Evolutionary conservation across 73 alveolate species (phyloP), one percentile per base, ranked within the genome.

Genomic region (Paramecium sexaurelia): DNA sequence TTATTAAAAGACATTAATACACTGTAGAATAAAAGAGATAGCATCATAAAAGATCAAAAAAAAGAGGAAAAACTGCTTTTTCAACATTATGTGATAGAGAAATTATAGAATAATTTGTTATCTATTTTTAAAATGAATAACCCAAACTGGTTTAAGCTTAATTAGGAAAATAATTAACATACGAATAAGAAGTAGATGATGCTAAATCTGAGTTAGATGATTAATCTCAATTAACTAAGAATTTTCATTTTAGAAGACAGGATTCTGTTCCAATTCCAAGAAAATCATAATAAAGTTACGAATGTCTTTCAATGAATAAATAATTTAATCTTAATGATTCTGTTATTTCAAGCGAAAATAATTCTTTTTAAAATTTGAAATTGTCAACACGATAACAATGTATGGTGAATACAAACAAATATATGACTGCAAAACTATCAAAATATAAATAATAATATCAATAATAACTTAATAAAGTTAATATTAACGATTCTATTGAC

Each of bases 1-100:
- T 78, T 15, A 78, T 78, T 20, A 78, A 78, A 24, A 78, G 90
- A 40, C 24, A 41, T 78, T 78, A 20, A 78, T 78, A 24, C 15
- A 24, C 41, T 24, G n/a, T 41, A n/a, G 45, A 32, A 2, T 19
- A 78, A 33, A 22, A 78, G 9, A 78, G 90, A 78, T 10, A 33
- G 10, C 15, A 11, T 29, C 32, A 37, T 6, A 40, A 24, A 22
- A 78, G 90, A 78, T 41, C 68, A 8, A 43, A 24, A 9, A 37
- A 43, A 40, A 41, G 68, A 45, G 40, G 32, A 17, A 78, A 45
- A 13, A 11, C 43, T 13, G 11, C 32, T 0, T 78, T 78, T 78
- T 26, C 43, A 19, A 43, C 90, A 2, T 17, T 37, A 26, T 8
- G 68, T 45, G 90, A 78, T 39, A 40, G 55, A 78, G 75, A 78